Conservation (phyloP, 2,329 filamentous ascomycete genomes). For the Hymenoscyphus fraxineus region DNA sequence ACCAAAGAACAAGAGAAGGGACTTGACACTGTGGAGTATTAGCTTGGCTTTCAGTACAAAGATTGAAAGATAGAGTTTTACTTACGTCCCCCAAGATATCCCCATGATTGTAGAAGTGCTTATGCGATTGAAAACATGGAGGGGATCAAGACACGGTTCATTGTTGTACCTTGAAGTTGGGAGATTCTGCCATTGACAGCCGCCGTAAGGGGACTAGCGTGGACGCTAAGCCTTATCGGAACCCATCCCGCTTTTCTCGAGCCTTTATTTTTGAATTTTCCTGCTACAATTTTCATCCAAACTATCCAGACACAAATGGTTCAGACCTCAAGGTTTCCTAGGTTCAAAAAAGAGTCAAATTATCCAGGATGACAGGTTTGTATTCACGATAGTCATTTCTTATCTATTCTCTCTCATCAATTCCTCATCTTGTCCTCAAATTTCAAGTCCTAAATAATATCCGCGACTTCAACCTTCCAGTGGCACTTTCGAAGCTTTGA, state of each 20-base stretch:
- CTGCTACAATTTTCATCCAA: background rate
- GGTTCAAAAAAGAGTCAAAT: background rate
- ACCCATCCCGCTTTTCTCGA: constrained; percentile 1
- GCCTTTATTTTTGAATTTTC: constrained; percentile 6
- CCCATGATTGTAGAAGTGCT: constrained; percentile 33
- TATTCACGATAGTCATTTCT: background rate
- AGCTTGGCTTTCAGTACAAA: constrained; percentile 33
- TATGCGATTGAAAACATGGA: background rate
- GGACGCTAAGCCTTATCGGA: background rate
- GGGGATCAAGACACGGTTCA: constrained; percentile 2
- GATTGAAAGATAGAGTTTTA: constrained; percentile 23
- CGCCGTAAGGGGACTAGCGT: background rate
- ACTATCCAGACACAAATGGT: background rate
- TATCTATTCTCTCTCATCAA: background rate
- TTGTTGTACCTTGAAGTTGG: constrained; percentile 1
- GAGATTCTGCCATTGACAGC: constrained; percentile 2
- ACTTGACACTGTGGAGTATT: constrained; percentile 38
- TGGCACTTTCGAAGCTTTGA: constrained; percentile 93
- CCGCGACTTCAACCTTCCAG: constrained; percentile 3
- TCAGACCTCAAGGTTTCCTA: background rate
- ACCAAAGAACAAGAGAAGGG: constrained; percentile 54
- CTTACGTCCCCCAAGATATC: constrained; percentile 49
- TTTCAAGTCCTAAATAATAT: background rate
- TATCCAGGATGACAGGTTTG: background rate
- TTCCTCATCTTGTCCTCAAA: background rate